Percentiles rank a stretch among this genome's conserved stretches.
Conservation (phyloP, 2,329 filamentous ascomycete species). For the Pseudogymnoascus verrucosus region DNA sequence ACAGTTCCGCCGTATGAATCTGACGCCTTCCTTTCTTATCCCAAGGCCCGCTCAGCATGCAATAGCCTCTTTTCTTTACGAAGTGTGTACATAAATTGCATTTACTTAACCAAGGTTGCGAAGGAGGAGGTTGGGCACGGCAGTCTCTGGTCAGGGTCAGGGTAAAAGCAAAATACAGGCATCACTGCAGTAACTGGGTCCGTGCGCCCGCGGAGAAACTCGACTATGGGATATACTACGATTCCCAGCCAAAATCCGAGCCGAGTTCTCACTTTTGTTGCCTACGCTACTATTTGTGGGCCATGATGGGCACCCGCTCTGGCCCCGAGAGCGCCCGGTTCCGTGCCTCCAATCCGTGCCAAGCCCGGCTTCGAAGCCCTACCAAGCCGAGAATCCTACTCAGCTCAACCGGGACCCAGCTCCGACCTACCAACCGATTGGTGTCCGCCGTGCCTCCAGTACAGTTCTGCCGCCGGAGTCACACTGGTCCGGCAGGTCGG, state of each 20-base stretch:
- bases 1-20: not conserved
- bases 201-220: not conserved
- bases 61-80: not conserved
- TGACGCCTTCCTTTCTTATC: not conserved
- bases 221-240: not conserved
- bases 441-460: not conserved
- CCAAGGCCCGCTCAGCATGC: not conserved
- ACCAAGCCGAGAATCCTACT: no score
- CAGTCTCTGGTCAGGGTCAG: not conserved
- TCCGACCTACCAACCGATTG: not conserved
- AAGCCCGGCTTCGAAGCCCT: no score
- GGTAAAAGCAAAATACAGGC: not conserved
- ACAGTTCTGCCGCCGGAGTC: not conserved
- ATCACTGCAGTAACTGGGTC: not conserved
- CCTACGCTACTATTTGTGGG: no score
- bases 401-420: not conserved
- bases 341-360: no score
- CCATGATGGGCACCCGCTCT: no score
- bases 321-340: no score
- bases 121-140: not conserved
- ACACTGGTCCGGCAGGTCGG: not conserved
- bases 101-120: not conserved
- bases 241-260: not conserved
- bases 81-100: not conserved
- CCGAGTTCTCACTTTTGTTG: not conserved